phyloP scores from a whole-genome alignment of 371 early-diverging fungal species.

The Sanchytrium tribonematis region DNA sequence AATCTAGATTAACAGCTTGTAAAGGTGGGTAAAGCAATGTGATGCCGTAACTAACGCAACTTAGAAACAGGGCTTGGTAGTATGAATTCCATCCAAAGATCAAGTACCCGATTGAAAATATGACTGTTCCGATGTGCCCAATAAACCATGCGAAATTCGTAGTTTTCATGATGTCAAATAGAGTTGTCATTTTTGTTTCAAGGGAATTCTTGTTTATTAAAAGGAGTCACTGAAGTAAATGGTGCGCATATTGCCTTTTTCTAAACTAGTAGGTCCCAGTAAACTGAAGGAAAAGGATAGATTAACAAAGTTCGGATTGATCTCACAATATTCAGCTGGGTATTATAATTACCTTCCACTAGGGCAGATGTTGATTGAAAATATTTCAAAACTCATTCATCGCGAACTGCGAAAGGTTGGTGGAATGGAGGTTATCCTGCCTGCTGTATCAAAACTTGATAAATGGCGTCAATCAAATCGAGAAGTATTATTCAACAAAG shows the following conservation, averaged over 20 bases:
- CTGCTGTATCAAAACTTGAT: not conserved
- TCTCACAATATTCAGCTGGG: not conserved
- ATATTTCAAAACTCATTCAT: not conserved
- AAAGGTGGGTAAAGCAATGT: not conserved
- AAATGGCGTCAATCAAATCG: not conserved
- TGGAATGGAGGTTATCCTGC: not conserved
- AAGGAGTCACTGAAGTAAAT: not conserved
- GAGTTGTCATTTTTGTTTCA: not conserved
- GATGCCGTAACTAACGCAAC: not conserved
- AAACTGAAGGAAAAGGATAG: not conserved
- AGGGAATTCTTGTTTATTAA: not conserved
- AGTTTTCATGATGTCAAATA: not conserved
- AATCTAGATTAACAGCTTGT: not conserved
- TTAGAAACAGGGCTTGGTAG: not conserved
- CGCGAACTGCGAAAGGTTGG: not conserved
- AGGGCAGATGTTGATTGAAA: not conserved
- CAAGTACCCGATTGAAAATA: not conserved
- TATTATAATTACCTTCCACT: not conserved
- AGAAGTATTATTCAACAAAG: not conserved
- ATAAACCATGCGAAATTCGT: not conserved
- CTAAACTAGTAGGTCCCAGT: not conserved
- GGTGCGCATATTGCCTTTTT: not conserved
- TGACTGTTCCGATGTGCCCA: not conserved
- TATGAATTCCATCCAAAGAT: not conserved
- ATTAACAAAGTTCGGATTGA: not conserved